These are phyloP conservation scores for Friedmanniomyces endolithicus DNA, from an alignment of 495 filamentous ascomycete genomes.

Conservation along the genomic window DNA sequence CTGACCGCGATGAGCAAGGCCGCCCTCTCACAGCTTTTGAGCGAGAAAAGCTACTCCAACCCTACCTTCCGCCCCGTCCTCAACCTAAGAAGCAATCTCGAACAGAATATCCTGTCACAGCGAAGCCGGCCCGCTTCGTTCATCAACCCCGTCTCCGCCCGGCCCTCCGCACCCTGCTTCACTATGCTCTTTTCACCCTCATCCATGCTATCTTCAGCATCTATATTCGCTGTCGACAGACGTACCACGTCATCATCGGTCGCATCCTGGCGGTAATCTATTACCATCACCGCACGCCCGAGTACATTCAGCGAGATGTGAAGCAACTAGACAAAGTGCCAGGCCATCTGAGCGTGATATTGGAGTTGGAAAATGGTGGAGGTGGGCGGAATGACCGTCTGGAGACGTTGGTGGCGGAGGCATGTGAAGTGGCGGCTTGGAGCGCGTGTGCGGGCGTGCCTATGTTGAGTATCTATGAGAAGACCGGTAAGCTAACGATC, in stretches of 20 bases:
- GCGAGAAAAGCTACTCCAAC: slow-evolving; percentile 58
- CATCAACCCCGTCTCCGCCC: slow-evolving; percentile 42
- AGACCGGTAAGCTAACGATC: slow-evolving; percentile 48
- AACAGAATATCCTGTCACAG: not conserved
- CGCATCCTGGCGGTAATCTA: slow-evolving; percentile 66
- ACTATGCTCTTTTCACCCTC: slow-evolving; percentile 55
- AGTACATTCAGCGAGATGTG: slow-evolving; percentile 83
- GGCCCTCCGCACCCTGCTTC: slow-evolving; percentile 53
- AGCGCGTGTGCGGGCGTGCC: slow-evolving; percentile 76
- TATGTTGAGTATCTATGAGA: slow-evolving; percentile 79
- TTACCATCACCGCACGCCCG: slow-evolving; percentile 87
- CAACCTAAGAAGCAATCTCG: not conserved
- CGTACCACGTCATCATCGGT: slow-evolving; percentile 63
- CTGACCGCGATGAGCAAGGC: slow-evolving; percentile 48
- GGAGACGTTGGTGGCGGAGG: slow-evolving; percentile 76
- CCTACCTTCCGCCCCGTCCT: slow-evolving; percentile 58
- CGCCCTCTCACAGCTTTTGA: slow-evolving; percentile 49
- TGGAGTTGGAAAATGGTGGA: slow-evolving; percentile 39
- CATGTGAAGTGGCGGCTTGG: slow-evolving; percentile 83
- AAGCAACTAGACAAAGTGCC: slow-evolving; percentile 57
- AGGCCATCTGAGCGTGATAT: slow-evolving; percentile 73
- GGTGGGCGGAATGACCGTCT: slow-evolving; percentile 28
- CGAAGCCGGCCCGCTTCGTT: slow-evolving; percentile 4
- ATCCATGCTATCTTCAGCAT: slow-evolving; percentile 76
- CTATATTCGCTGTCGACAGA: slow-evolving; percentile 66